Conservation (phyloP, 257 asterid genomes). For the Nicotiana obtusifolia region DNA sequence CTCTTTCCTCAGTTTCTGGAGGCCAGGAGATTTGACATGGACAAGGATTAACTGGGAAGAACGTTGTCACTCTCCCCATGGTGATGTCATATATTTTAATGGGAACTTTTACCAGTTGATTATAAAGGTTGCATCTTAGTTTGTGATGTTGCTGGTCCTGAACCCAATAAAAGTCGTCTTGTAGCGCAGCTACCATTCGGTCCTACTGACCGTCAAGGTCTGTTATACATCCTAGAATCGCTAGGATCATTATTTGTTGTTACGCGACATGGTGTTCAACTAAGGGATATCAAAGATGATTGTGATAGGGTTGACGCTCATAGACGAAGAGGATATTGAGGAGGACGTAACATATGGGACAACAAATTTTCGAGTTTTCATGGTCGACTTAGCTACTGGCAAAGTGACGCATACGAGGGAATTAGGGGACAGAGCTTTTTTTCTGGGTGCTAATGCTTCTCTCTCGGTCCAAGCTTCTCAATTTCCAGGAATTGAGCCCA, state of each 20-base stretch:
- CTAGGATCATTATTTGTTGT: not conserved
- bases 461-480: not conserved
- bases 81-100: no score
- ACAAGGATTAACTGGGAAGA: no score
- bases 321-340: not conserved
- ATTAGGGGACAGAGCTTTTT: not conserved
- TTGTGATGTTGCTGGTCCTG: no score
- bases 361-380: not conserved
- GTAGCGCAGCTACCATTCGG: no score
- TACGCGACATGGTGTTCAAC: not conserved
- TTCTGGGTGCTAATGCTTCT: not conserved
- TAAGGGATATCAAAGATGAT: not conserved
- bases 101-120: no score
- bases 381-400: not conserved
- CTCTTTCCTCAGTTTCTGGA: no score
- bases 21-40: no score
- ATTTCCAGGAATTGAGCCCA: not conserved
- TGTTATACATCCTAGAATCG: not conserved
- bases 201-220: no score
- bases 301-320: not conserved
- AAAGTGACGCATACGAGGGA: not conserved
- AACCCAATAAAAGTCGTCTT: no score
- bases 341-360: not conserved
- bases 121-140: no score
- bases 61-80: no score